Percentiles rank a stretch among this genome's conserved stretches.
Conservation (phyloP, 2,329 filamentous ascomycete species). For the Diaporthe longicolla region DNA sequence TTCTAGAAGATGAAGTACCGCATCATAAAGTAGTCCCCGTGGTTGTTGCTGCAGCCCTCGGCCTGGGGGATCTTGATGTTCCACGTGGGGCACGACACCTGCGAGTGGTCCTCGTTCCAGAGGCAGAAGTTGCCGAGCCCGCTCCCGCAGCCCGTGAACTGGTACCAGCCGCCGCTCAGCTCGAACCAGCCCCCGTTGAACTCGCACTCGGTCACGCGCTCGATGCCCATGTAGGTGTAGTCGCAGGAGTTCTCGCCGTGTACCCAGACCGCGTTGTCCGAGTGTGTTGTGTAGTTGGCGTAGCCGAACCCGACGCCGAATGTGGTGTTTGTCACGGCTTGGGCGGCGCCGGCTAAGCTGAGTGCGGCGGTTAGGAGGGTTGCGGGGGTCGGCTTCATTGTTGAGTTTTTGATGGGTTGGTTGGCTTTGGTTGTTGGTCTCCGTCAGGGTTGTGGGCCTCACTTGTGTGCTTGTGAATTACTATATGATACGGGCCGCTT, state of each 20-base stretch:
- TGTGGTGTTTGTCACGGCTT: neutral
- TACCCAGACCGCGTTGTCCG: conserved; percentile 11
- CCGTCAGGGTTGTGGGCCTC: neutral
- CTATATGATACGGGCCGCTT: neutral
- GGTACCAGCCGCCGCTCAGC: neutral
- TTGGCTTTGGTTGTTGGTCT: neutral
- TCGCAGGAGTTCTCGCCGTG: conserved; percentile 3
- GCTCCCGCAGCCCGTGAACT: conserved; percentile 8
- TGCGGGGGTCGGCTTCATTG: neutral
- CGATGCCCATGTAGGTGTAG: conserved; percentile 16
- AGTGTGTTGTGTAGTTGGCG: conserved; percentile 4
- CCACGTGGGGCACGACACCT: conserved; percentile 6
- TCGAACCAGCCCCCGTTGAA: neutral
- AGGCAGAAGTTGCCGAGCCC: conserved; percentile 23
- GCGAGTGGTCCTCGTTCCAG: neutral
- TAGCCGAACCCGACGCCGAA: neutral
- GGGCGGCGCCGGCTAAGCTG: neutral
- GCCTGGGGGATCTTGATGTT: neutral
- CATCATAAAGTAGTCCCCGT: conserved; percentile 10
- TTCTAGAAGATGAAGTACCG: conserved; percentile 22
- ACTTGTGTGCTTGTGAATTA: neutral
- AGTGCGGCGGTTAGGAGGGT: neutral
- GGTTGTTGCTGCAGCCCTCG: conserved; percentile 1
- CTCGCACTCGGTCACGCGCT: neutral
- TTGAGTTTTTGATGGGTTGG: neutral